Base-by-base conservation (phyloP, 1,284 basidiomycete species). In the Boletus semigastroideus region DNA sequence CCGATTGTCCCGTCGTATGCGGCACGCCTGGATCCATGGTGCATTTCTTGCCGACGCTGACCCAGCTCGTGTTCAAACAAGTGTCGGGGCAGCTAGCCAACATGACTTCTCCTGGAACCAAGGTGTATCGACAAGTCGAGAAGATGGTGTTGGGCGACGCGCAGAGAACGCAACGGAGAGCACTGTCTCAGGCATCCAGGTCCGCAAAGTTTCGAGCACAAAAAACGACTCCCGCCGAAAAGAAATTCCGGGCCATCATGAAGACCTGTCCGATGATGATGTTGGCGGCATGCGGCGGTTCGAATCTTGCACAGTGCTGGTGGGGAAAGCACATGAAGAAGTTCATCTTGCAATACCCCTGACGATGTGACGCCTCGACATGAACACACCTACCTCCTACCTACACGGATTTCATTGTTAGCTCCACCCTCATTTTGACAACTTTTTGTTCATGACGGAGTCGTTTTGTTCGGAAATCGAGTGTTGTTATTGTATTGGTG, bases 21-120 rank as follows among this genome's bases (percentile, higher is more conserved):
- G 87, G 87, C 61, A 90, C 87, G 7, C 85, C 87, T n/a, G 87
- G 87, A 14, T 89, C 86, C 8, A 70, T 90, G 59, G 78, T 84
- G 8, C 84, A 88, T 68, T 86, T 82, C 71, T 89, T 77, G 66
- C 49, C 72, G 11, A 74, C 61, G 25, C 71, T 89, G 27, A 63
- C 71, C 37, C 69, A 60, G 51, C 78, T 84, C 62, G 80, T 74
- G 8, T 83, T 73, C 68, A 73, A 79, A 45, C 56, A 74, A 49
- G 78, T 77, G n/a, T 65, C 56, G 27, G 53, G 59, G 10, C 56
- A 73, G 20, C 59, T 83, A 31, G 52, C 67, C 41, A 59, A 63
- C 2, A 56, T 78, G 46, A 59, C 71, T 1, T 63, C 64, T 5
- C 73, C 76, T 2, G 65, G 69, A 30, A 74, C 72, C 17, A 63